Percentiles rank a stretch among this genome's conserved stretches.
Conservation (phyloP, 73 alveolate species). For the Stentor roeselii region DNA sequence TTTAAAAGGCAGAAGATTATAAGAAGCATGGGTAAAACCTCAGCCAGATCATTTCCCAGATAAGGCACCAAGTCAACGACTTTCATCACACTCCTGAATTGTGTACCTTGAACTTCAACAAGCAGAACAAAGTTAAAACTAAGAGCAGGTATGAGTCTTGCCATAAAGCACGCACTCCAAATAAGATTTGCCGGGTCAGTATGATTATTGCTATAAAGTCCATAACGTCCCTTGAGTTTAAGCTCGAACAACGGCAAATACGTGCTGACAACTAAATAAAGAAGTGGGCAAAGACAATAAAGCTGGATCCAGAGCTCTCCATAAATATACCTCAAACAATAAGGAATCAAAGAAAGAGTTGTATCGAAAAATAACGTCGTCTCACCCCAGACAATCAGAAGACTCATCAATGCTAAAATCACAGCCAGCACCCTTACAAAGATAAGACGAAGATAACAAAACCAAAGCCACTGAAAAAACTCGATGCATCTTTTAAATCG, state of each 20-base stretch:
- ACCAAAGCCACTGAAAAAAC: slow-evolving; percentile 9
- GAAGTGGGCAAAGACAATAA: not conserved
- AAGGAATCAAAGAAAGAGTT: not conserved
- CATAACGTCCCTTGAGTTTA: slow-evolving; percentile 21
- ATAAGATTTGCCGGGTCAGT: slow-evolving; percentile 21
- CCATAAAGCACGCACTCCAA: slow-evolving; percentile 18
- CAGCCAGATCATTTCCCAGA: not conserved
- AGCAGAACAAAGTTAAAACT: slow-evolving; percentile 20
- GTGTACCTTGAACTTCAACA: not conserved
- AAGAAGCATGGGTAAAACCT: not conserved
- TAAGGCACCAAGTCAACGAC: not conserved
- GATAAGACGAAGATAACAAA: not conserved
- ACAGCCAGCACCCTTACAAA: not conserved
- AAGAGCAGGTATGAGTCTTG: slow-evolving; percentile 21
- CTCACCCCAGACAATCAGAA: not conserved
- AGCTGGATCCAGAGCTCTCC: not conserved
- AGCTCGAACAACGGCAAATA: slow-evolving; percentile 23
- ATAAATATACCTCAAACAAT: not conserved
- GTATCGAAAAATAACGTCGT: not conserved
- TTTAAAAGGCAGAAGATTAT: not conserved
- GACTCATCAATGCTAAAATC: not conserved
- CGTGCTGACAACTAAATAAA: slow-evolving; percentile 9
- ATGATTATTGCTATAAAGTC: not conserved
- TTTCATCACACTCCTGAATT: slow-evolving; percentile 5
- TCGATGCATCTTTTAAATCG: not conserved